Conservation (phyloP, 129 eudicot genomes). For the Chrysanthemum seticuspe region DNA sequence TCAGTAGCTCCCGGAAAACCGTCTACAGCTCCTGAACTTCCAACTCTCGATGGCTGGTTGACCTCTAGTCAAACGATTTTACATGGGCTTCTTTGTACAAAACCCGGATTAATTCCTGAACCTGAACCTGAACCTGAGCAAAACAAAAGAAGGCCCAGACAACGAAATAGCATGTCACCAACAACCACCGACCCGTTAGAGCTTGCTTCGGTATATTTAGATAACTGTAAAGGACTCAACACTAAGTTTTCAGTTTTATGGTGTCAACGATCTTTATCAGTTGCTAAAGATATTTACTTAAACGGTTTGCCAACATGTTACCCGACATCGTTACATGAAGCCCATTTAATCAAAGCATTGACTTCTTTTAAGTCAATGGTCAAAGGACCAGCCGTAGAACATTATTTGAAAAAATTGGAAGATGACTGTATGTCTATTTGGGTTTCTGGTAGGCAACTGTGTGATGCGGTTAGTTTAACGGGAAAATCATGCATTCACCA, state of each 20-base stretch:
- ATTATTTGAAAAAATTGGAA: constrained; percentile 63
- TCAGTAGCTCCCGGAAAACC: constrained; percentile 78
- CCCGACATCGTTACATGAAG: constrained; percentile 68
- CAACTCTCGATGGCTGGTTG: constrained; percentile 72
- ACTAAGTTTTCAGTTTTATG: constrained; percentile 68
- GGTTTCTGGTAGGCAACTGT: constrained; percentile 82
- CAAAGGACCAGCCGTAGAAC: constrained; percentile 76
- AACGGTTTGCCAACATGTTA: constrained; percentile 74
- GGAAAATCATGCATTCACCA: constrained; percentile 89
- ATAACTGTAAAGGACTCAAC: constrained; percentile 54
- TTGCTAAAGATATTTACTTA: constrained; percentile 78
- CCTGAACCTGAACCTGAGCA: constrained; percentile 44
- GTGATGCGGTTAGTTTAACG: constrained; percentile 95
- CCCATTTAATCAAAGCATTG: constrained; percentile 71
- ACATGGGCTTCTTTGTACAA: constrained; percentile 62
- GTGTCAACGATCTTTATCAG: constrained; percentile 81
- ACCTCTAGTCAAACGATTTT: constrained; percentile 66
- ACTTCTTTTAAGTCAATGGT: constrained; percentile 69
- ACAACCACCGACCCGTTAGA: constrained; percentile 43
- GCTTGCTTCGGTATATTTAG: constrained; percentile 63
- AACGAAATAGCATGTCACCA: constrained; percentile 38
- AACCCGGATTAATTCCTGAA: constrained; percentile 36
- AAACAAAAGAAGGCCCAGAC: constrained; percentile 40
- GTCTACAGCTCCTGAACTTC: constrained; percentile 65
- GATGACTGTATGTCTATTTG: constrained; percentile 81